Evolutionary conservation across 202 grass and related monocot genomes (phyloP), one percentile per base, ranked within the genome.

Genomic region (Hordeum pubiflorum): DNA sequence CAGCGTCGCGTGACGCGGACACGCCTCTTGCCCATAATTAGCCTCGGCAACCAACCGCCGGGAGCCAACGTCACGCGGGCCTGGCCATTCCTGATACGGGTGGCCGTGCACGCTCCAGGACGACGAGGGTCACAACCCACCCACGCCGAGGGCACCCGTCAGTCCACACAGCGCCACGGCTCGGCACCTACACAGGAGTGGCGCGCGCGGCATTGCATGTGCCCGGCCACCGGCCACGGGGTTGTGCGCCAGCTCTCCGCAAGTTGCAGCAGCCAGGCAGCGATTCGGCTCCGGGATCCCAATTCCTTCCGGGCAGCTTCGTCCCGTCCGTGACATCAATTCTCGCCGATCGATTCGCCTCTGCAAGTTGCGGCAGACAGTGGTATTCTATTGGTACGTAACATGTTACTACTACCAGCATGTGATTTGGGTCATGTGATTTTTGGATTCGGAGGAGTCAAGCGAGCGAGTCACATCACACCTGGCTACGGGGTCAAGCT

Each of bases 261-360:
- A 26, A 59, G 10, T 60, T 50, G 70, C 61, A 31, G 67, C 66
- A 23, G 69, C 38, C 38, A 26, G 48, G 6, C 34, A 36, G 24
- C 24, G 60, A 18, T 32, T 23, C 46, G 5, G n/a, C 32, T 1
- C 46, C 18, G 77, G 54, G 36, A 7, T 17, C 84, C 64, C 87
- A 4, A 5, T 85, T 81, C 87, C 57, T 85, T 85, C 87, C 58
- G 3, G 12, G 87, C 72, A 60, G 78, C 78, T 89, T 85, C 87
- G 63, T 58, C 55, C 20, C 9, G 66, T 8, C 20, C 66, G 67
- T 37, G 66, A 67, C 78, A 89, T 10, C 8, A 7, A 43, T 85
- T 85, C 71, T 17, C 23, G 56, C 64, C 5, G 9, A 27, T 71
- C 12, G 67, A 71, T 46, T 69, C 67, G 12, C 22, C 39, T 4